These are phyloP conservation scores for Trichoderma cornu-damae DNA, from an alignment of 2,329 filamentous ascomycete genomes.

Conservation along the genomic window DNA sequence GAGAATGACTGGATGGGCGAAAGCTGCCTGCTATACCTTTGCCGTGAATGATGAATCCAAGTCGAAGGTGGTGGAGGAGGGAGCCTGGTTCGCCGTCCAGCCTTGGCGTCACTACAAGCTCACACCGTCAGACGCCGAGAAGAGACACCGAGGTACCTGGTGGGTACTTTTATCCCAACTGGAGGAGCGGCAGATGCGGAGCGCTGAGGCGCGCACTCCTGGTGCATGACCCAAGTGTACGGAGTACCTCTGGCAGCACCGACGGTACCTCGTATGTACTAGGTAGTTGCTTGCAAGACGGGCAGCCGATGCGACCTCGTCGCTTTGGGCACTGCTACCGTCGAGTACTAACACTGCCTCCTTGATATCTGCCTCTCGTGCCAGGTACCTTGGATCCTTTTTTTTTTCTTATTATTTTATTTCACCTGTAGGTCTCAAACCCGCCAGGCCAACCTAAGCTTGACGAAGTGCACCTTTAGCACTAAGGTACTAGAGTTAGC, in stretches of 20 bases:
- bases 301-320: neutral
- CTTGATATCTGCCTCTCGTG: no score
- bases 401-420: neutral
- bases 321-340: neutral
- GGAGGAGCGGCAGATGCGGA: neutral
- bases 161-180: neutral
- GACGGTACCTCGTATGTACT: no score
- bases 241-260: neutral
- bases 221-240: neutral
- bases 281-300: neutral
- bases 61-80: conserved; percentile 27
- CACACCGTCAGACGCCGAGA: neutral
- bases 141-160: neutral
- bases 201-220: neutral
- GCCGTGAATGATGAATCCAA: conserved; percentile 26
- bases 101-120: conserved; percentile 17
- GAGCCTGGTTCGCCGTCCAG: conserved; percentile 19
- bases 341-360: no score
- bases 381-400: no score
- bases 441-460: no score
- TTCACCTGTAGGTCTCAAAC: neutral
- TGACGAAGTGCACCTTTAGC: no score
- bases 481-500: no score
- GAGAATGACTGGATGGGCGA: conserved; percentile 10
- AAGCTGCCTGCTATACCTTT: conserved; percentile 25